Evolutionary conservation across 306 rosid species (phyloP).

Genomic region (Inga laurina): DNA sequence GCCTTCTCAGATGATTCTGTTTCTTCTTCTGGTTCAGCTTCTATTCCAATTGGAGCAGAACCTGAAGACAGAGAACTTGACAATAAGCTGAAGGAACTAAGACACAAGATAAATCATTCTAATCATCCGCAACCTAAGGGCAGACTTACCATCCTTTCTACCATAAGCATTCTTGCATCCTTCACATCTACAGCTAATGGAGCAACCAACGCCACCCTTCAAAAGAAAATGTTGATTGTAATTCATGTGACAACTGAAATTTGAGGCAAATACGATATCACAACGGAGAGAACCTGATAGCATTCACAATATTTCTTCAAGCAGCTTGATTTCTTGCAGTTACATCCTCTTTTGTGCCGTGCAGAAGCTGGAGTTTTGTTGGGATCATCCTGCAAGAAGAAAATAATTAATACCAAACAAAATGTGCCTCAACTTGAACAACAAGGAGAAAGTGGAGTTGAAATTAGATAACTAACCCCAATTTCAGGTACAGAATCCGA

Average conservation of each 20-base stretch:
- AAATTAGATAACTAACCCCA: constrained; percentile 57
- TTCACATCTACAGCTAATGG: constrained; percentile 79
- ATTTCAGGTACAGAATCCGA: constrained; percentile 62
- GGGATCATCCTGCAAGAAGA: constrained; percentile 65
- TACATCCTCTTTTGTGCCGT: constrained; percentile 84
- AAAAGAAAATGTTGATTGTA: constrained; percentile 35
- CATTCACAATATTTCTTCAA: constrained; percentile 86
- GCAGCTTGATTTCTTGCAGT: constrained; percentile 94
- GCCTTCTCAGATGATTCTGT: constrained; percentile 56
- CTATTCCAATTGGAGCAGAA: constrained; percentile 47
- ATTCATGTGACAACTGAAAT: constrained; percentile 35
- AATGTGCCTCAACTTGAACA: constrained; percentile 16
- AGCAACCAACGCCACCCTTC: constrained; percentile 94
- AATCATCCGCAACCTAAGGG: neutral
- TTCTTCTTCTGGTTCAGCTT: constrained; percentile 75
- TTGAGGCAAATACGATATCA: constrained; percentile 20
- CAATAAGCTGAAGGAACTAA: neutral
- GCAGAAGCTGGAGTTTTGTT: constrained; percentile 87
- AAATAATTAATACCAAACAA: constrained; percentile 23
- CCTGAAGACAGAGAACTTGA: constrained; percentile 44
- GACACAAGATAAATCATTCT: neutral
- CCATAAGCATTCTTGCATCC: constrained; percentile 85
- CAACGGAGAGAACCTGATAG: constrained; percentile 62
- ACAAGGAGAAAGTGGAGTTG: constrained; percentile 7
- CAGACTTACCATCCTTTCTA: constrained; percentile 76